Evolutionary conservation across 768 basidiomycete genomes (phyloP).

Genomic region (Tylopilus balloui): DNA sequence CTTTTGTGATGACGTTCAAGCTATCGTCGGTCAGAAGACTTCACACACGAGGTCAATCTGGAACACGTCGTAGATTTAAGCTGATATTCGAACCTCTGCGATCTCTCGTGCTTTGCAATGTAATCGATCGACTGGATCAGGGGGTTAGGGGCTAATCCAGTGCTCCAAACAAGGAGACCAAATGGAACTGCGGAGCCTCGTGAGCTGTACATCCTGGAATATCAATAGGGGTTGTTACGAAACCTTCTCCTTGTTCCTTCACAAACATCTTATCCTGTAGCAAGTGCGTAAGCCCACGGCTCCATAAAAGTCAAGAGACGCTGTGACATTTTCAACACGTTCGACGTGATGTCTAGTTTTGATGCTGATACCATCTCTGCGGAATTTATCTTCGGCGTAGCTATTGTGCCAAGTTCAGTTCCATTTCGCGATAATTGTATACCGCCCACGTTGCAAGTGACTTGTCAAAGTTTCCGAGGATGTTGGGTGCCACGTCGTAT

Average conservation of each 20-base stretch:
- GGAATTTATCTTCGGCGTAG: slow-evolving; percentile 66
- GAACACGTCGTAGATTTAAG: slow-evolving; percentile 30
- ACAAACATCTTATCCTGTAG: slow-evolving; percentile 61
- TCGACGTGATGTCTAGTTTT: slow-evolving; percentile 72
- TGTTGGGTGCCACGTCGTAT: slow-evolving; percentile 77
- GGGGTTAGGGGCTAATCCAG: slow-evolving; percentile 80
- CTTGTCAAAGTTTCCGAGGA: slow-evolving; percentile 71
- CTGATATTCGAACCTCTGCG: slow-evolving; percentile 39
- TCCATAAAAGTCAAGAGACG: slow-evolving; percentile 6
- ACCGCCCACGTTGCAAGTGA: slow-evolving; percentile 51
- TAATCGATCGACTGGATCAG: slow-evolving; percentile 58
- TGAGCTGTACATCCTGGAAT: slow-evolving; percentile 5
- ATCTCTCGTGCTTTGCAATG: slow-evolving; percentile 57
- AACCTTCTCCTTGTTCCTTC: slow-evolving; percentile 69
- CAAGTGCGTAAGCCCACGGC: slow-evolving; percentile 4
- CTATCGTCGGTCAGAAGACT: slow-evolving; percentile 51
- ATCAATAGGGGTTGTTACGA: slow-evolving; percentile 2
- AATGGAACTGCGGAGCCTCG: slow-evolving; percentile 53
- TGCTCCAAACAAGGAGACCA: slow-evolving; percentile 85
- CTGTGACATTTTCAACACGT: slow-evolving; percentile 52
- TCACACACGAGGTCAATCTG: slow-evolving; percentile 7
- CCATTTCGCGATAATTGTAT: background rate
- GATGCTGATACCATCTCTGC: slow-evolving; percentile 69
- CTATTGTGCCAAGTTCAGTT: slow-evolving; percentile 30
- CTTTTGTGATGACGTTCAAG: slow-evolving; percentile 55